Percentiles rank a stretch among this genome's conserved stretches.
Evolutionary conservation across 371 early-diverging fungal genomes (phyloP).

Genomic region (Blakeslea trispora): DNA sequence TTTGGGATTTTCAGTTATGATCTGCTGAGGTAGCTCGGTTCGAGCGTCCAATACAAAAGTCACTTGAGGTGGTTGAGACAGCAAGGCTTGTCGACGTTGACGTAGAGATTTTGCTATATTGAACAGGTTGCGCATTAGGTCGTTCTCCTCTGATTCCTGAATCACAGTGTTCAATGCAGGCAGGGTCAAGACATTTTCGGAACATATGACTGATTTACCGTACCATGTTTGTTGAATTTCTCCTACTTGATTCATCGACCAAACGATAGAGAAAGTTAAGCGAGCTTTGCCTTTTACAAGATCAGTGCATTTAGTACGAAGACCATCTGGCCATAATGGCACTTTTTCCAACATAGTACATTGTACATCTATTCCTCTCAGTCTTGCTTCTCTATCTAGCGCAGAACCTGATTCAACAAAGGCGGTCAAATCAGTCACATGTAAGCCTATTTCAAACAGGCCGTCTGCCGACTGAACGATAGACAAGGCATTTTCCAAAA

Average conservation of each 20-base stretch:
- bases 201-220: conserved; percentile 76
- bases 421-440: conserved; percentile 97
- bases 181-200: too few relatives aligned
- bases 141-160: too few relatives aligned
- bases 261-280: conserved; percentile 86
- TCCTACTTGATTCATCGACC: conserved; percentile 73
- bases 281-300: conserved; percentile 40
- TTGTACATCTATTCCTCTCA: conserved; percentile 91
- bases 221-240: conserved; percentile 63
- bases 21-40: too few relatives aligned
- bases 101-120: too few relatives aligned
- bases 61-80: conserved; percentile 46
- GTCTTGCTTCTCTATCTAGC: conserved; percentile 89
- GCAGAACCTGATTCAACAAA: conserved; percentile 87
- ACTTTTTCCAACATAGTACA: conserved; percentile 74
- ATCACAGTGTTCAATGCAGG: too few relatives aligned
- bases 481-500: conserved; percentile 15
- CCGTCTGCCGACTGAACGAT: neutral
- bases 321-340: conserved; percentile 92
- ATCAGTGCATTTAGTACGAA: conserved; percentile 70
- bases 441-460: conserved; percentile 77
- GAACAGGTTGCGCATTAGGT: too few relatives aligned
- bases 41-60: conserved; percentile 32
- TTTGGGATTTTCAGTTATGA: neutral
- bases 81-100: too few relatives aligned